Percentiles rank a stretch among this genome's conserved stretches.
These are phyloP conservation scores for Gomphus sp. DNA, from an alignment of 1,284 basidiomycete species.

Conservation along the genomic window DNA sequence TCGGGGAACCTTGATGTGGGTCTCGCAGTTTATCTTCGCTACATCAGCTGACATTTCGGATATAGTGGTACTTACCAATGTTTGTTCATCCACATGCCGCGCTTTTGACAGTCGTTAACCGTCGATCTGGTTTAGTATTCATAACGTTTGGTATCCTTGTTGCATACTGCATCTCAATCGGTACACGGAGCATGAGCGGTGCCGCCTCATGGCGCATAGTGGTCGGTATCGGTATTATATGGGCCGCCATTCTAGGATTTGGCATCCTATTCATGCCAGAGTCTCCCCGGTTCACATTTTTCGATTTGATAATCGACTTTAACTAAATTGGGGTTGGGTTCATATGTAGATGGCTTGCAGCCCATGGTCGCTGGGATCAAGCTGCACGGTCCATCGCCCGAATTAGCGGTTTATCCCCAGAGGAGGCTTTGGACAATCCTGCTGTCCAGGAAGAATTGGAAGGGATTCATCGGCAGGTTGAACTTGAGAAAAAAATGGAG, in stretches of 20 bases:
- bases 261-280: slow-evolving; percentile 75
- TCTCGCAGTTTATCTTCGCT: neutral
- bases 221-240: slow-evolving; percentile 63
- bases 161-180: slow-evolving; percentile 57
- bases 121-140: slow-evolving; percentile 29
- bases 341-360: slow-evolving; percentile 44
- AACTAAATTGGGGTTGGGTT: neutral
- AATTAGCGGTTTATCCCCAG: slow-evolving; percentile 41
- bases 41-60: neutral
- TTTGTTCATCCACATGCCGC: neutral
- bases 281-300: slow-evolving; percentile 38
- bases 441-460: slow-evolving; percentile 41
- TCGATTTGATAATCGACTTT: neutral
- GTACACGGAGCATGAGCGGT: slow-evolving; percentile 36
- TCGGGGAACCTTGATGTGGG: slow-evolving; percentile 57
- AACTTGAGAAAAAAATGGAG: slow-evolving; percentile 34
- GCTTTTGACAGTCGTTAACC: neutral
- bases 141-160: slow-evolving; percentile 73
- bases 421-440: slow-evolving; percentile 32
- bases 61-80: slow-evolving; percentile 47
- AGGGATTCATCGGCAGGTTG: slow-evolving; percentile 39
- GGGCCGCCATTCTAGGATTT: slow-evolving; percentile 54
- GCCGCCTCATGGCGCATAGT: slow-evolving; percentile 58
- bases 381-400: slow-evolving; percentile 45
- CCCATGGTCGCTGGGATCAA: slow-evolving; percentile 39